Evolutionary conservation across 768 basidiomycete genomes (phyloP).

Genomic region (Termitomyces sp.): DNA sequence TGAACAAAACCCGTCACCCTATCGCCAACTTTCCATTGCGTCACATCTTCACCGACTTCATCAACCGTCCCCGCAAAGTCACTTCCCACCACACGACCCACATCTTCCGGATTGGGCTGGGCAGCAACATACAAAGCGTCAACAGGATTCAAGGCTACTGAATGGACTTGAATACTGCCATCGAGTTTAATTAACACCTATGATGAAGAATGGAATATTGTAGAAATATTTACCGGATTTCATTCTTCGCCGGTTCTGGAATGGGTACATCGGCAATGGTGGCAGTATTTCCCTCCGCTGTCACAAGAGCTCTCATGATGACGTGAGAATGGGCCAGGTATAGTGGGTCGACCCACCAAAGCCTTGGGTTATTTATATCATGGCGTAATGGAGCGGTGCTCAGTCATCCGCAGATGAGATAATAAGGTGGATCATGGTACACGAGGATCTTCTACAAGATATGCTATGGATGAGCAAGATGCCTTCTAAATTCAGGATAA

Average conservation of each 20-base stretch:
- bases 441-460: background rate
- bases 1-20: conserved; percentile 27
- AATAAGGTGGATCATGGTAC: background rate
- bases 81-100: conserved; percentile 28
- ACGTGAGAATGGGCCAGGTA: background rate
- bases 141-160: conserved; percentile 29
- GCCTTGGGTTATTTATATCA: background rate
- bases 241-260: conserved; percentile 22
- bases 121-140: conserved; percentile 25
- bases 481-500: background rate
- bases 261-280: conserved; percentile 20
- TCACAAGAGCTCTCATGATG: conserved; percentile 22
- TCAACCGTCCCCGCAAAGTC: conserved; percentile 31
- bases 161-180: conserved; percentile 23
- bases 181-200: background rate
- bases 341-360: background rate
- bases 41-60: conserved; percentile 23
- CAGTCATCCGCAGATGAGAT: background rate
- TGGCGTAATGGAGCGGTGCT: background rate
- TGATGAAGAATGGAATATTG: background rate
- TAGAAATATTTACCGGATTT: conserved; percentile 21
- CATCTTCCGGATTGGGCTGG: conserved; percentile 18
- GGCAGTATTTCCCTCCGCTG: conserved; percentile 22
- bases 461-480: background rate
- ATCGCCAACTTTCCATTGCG: conserved; percentile 26